phyloP scores from a whole-genome alignment of 1,139 yeast genomes.

The Pichia sp. region DNA sequence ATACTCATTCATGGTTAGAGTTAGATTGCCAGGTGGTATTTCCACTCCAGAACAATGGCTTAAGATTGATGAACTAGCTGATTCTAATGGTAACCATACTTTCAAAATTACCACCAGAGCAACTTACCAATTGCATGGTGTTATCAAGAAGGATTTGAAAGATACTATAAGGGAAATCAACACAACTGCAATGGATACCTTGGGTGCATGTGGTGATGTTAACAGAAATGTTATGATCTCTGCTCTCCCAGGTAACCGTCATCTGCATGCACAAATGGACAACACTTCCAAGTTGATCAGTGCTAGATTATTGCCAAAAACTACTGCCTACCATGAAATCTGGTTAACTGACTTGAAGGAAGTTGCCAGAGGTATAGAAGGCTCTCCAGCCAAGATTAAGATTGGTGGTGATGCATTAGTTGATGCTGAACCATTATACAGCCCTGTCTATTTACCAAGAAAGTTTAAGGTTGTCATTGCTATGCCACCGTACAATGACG shows the following conservation, averaged over 20 bases:
- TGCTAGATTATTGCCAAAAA: slow-evolving; percentile 78
- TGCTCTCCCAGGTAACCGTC: slow-evolving; percentile 81
- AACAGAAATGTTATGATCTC: slow-evolving; percentile 92
- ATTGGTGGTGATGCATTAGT: slow-evolving; percentile 86
- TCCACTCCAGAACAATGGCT: slow-evolving; percentile 89
- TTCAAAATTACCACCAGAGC: slow-evolving; percentile 95
- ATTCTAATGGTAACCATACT: slow-evolving; percentile 85
- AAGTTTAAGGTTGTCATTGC: slow-evolving; percentile 93
- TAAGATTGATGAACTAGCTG: slow-evolving; percentile 77
- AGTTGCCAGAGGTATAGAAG: slow-evolving; percentile 59
- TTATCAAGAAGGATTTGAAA: slow-evolving; percentile 83
- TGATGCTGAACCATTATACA: slow-evolving; percentile 84
- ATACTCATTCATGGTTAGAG: slow-evolving; percentile 93
- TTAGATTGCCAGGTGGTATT: slow-evolving; percentile 90
- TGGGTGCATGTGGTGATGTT: slow-evolving; percentile 98
- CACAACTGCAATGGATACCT: slow-evolving; percentile 82
- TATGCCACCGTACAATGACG: slow-evolving; percentile 95
- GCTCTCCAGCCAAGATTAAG: slow-evolving; percentile 77
- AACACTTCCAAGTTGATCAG: slow-evolving; percentile 63
- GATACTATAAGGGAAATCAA: slow-evolving; percentile 93
- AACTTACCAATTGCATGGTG: slow-evolving; percentile 94
- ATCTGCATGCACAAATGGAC: slow-evolving; percentile 72
- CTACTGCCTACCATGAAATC: slow-evolving; percentile 95
- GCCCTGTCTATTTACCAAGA: slow-evolving; percentile 86
- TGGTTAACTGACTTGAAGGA: slow-evolving; percentile 77